Conservation (phyloP, 306 rosid species). For the Malus orientalis region DNA sequence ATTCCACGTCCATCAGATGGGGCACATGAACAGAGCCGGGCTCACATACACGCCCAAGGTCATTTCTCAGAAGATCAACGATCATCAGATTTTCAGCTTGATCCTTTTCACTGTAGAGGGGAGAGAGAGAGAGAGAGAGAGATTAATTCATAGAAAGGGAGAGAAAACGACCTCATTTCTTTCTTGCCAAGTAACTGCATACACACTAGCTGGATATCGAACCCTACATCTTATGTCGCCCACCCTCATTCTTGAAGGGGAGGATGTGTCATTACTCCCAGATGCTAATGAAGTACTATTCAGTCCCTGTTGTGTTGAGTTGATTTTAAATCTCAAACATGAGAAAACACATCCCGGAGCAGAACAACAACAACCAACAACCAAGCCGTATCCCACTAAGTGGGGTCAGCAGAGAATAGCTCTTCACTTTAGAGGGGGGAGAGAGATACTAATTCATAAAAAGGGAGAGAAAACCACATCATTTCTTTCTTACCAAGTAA, state of each 20-base stretch:
- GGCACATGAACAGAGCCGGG: constrained; percentile 96
- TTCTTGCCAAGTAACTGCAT: background rate
- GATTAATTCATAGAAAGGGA: background rate
- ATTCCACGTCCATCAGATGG: constrained; percentile 79
- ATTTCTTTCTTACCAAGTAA: background rate
- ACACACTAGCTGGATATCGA: background rate
- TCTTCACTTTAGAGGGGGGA: too few species aligned
- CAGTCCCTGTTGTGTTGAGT: background rate
- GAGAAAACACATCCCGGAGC: background rate
- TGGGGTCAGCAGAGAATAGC: too few species aligned
- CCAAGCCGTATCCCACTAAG: too few species aligned
- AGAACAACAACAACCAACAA: background rate
- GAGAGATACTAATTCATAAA: background rate
- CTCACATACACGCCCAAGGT: constrained; percentile 92
- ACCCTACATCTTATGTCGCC: background rate
- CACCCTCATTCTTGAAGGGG: background rate
- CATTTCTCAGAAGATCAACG: constrained; percentile 94
- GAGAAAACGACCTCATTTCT: background rate
- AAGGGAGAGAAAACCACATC: background rate
- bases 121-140: background rate
- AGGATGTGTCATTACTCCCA: background rate
- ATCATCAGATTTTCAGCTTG: constrained; percentile 97
- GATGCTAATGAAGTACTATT: background rate
- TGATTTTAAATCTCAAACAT: background rate
- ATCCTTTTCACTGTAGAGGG: constrained; percentile 68